A percentile compares a stretch with the other conserved stretches of the same genome.
These are phyloP conservation scores for Pseudonitzschia pungens DNA, from an alignment of 108 stramenopile genomes.

Conservation along the genomic window DNA sequence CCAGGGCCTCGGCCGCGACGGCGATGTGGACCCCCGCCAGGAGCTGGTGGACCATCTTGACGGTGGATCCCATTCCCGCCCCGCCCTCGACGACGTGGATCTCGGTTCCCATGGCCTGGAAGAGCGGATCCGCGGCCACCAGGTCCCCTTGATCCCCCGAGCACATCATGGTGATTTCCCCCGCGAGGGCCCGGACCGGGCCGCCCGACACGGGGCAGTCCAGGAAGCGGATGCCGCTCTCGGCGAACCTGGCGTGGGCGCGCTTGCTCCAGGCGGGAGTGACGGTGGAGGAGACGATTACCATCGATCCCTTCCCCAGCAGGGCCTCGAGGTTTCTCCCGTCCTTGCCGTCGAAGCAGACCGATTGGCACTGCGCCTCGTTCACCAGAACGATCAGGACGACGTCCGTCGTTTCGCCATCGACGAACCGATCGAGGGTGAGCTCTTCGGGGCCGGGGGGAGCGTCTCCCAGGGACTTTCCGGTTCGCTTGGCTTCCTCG, in stretches of 20 bases:
- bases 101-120: constrained; percentile 56
- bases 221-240: constrained; percentile 43
- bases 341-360: constrained; percentile 49
- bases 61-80: constrained; percentile 66
- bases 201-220: constrained; percentile 82
- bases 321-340: constrained; percentile 30
- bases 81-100: constrained; percentile 68
- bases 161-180: constrained; percentile 72
- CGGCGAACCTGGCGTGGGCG: constrained; percentile 20
- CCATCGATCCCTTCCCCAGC: constrained; percentile 42
- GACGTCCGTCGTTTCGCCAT: constrained; percentile 43
- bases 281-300: constrained; percentile 72
- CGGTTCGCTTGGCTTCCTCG: constrained; percentile 35
- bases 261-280: constrained; percentile 27
- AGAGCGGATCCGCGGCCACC: constrained; percentile 30
- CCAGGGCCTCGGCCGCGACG: constrained; percentile 69
- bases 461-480: constrained; percentile 35
- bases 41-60: constrained; percentile 79
- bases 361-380: constrained; percentile 60
- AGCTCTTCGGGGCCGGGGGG: constrained; percentile 16
- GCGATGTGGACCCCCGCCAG: constrained; percentile 77
- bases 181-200: constrained; percentile 56
- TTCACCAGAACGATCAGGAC: constrained; percentile 68
- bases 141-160: constrained; percentile 41
- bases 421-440: constrained; percentile 24